Evolutionary conservation across 768 basidiomycete genomes (phyloP), one percentile per base, ranked within the genome.

Genomic region (Hypholoma sublateritium): DNA sequence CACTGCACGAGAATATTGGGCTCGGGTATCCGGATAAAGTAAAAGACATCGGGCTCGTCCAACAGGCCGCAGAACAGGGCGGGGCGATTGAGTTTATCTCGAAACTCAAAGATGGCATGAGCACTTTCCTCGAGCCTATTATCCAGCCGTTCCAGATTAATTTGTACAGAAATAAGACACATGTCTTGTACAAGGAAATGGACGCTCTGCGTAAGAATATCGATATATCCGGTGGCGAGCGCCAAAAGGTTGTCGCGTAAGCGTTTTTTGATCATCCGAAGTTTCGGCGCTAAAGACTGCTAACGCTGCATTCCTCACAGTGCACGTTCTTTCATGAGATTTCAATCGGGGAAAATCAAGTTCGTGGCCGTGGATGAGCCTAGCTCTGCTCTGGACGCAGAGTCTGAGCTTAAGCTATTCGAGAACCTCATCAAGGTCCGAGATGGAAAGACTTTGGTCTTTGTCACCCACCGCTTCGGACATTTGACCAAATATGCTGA

Each of bases 331-430:
- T 80, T 79, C 56, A 77, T 78, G 73, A 66, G 75, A 35, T 65
- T 71, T 53, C 67, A 66, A 35, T 73, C 68, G 9, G 66, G 64
- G 9, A 62, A 75, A 1, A 71, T 77, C 21, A 74, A 72, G 32
- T 75, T 85, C 13, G 66, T 84, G 16, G 73, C 80, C 5, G 73
- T 80, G 1, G 85, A 87, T 56, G 84, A 86, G 62, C 82, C 84
- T 0, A 83, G 74, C 24, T 81, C 82, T 0, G 75, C 80, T 4
- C 60, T 85, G 39, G 85, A 86, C 53, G 75, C 86, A 5, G 65
- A 78, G 32, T 77, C 74, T 0, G 85, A 87, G 64, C 74, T 70
- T 14, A 69, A 75, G 1, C 69, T 85, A 11, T 74, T 83, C 45
- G 59, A 72, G 22, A 65, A 67, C 5, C 64, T 85, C 41, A 68